Evolutionary conservation across 176 grass and related monocot species (phyloP).

Genomic region (Musa troglodytarum): DNA sequence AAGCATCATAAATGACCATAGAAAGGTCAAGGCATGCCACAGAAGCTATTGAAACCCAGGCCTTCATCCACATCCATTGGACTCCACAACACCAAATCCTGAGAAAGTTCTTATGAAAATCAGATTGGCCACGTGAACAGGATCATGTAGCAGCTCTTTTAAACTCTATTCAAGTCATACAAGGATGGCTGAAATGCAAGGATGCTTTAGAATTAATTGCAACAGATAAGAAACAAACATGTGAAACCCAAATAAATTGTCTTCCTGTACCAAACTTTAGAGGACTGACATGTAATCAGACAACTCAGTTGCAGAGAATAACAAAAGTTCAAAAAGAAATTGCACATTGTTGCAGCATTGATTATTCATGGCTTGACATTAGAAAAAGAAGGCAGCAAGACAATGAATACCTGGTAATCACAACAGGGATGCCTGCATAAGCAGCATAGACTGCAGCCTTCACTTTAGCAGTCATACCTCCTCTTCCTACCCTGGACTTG

Average conservation of each 20-base stretch:
- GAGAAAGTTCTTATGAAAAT: no score
- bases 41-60: no score
- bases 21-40: no score
- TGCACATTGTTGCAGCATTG: background rate
- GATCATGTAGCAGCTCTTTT: no score
- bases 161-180: background rate
- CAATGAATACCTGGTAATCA: conserved; percentile 60
- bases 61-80: no score
- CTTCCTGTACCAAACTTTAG: background rate
- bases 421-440: conserved; percentile 70
- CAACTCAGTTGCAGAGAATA: background rate
- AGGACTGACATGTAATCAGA: background rate
- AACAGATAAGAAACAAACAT: background rate
- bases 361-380: background rate
- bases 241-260: background rate
- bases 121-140: no score
- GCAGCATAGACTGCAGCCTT: conserved; percentile 77
- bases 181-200: background rate
- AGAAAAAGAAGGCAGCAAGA: background rate
- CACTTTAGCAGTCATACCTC: conserved; percentile 97
- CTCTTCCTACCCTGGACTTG: conserved; percentile 95
- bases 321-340: background rate
- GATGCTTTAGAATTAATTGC: background rate
- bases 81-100: no score
- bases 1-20: no score